phyloP scores from a whole-genome alignment of 2,329 filamentous ascomycete genomes.

The Alternaria conjuncta region DNA sequence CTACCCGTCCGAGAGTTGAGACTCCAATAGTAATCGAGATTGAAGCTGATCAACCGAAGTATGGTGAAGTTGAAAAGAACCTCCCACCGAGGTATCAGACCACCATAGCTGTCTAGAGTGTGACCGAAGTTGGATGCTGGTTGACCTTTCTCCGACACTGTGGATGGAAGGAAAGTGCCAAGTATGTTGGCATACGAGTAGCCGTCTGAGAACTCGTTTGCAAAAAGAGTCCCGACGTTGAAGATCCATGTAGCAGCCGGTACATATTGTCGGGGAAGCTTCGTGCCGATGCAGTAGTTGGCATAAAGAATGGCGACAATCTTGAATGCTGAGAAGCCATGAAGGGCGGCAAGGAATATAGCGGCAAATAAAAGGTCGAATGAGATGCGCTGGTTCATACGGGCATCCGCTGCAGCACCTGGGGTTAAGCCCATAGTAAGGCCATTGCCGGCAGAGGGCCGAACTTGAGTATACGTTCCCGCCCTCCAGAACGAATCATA shows the following conservation, averaged over 20 bases:
- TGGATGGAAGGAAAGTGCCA: conserved; percentile 54
- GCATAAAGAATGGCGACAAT: conserved; percentile 78
- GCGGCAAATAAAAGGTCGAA: conserved; percentile 86
- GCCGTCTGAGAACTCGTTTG: conserved; percentile 83
- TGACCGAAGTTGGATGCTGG: conserved; percentile 66
- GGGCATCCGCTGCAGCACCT: conserved; percentile 60
- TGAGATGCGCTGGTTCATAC: conserved; percentile 68
- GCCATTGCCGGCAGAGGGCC: conserved; percentile 40
- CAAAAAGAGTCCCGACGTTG: conserved; percentile 84
- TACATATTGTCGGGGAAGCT: conserved; percentile 72
- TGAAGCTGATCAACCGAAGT: conserved; percentile 92
- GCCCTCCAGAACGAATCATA: conserved; percentile 66
- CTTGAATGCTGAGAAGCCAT: conserved; percentile 86
- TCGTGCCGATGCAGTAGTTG: conserved; percentile 81
- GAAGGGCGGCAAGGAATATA: conserved; percentile 77
- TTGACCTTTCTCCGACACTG: conserved; percentile 50
- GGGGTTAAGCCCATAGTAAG: conserved; percentile 52
- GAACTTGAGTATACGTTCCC: conserved; percentile 54
- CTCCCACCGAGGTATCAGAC: conserved; percentile 90
- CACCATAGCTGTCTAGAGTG: conserved; percentile 79
- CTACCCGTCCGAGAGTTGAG: conserved; percentile 66
- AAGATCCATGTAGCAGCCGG: conserved; percentile 86
- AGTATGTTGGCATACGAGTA: conserved; percentile 75
- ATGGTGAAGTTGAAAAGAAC: conserved; percentile 98
- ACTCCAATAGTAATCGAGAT: conserved; percentile 96